Base-by-base conservation (phyloP, 2,329 filamentous ascomycete genomes). In the Dactylellina cionopaga region DNA sequence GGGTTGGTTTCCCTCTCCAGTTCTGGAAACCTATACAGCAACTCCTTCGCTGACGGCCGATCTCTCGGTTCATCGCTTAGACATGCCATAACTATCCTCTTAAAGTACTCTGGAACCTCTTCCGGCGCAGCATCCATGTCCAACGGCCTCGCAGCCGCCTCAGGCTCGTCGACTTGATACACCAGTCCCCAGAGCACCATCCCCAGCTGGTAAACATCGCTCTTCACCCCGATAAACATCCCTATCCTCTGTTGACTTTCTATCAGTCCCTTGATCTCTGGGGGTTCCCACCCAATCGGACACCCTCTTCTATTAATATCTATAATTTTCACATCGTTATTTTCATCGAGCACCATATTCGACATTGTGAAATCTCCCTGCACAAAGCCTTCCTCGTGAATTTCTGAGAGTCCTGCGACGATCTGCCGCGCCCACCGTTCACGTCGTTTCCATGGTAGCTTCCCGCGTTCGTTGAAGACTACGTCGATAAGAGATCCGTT, bases 151-250 rank as follows among this genome's bases (percentile, higher is more conserved):
- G 85, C 86, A 70, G 90, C 88, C 17, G 87, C 85, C 79, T 98
- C 95, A 0, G 95, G 95, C 77, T 98, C 94, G 77, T 98, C 94
- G 63, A 93, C 87, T 75, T 94, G 87, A 78, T 90, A 90, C 1
- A 92, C 94, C 46, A 99, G 82, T 19, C 92, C 92, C 92, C 94
- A 99, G 1, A 99, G 83, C 1, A 96, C 92, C 95, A 99, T 99
- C 3, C 95, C 95, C 3, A 98, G 85, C 80, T 99, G 95, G 78
- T 90, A 99, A 0, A 99, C 84, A 80, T 99, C 95, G 0, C 94
- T 96, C 81, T 99, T 99, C 79, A 97, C 92, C 10, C 95, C 94
- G 79, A 99, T 98, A 78, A 96, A 97, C 89, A 98, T 96, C 46
- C 91, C 90, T 58, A 99, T 93, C 27, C 92, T 87, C 80, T 97